Base-by-base conservation (phyloP, 2,329 filamentous ascomycete genomes). In the Orbilia quercus region DNA sequence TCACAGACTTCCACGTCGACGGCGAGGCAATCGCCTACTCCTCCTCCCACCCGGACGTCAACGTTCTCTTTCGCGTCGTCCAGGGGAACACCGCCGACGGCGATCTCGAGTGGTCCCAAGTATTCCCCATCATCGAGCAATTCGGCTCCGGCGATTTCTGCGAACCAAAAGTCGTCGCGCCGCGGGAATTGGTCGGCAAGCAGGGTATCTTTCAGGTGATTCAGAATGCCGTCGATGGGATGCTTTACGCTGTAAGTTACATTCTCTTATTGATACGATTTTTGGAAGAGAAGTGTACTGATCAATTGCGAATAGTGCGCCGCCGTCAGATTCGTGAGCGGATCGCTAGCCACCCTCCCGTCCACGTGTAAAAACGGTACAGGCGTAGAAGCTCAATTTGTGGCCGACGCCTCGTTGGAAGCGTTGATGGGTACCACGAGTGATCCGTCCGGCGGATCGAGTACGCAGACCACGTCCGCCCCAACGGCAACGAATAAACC, bases 131-230 rank as follows among this genome's bases (percentile, higher is more conserved):
- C 59, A 80, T 87, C 34, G 78, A 81, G 76, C 86, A 89, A 79
- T 84, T 79, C 62, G 85, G 86, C 14, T 80, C 84, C 1, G 86
- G 86, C 60, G 79, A 80, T 54, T 86, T 85, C 75, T 89, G 87
- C 79, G 79, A 84, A 76, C 82, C 84, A 0, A 75, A 77, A 2
- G 79, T 89, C 42, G 82, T 80, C 0, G 81, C 85, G 0, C 85
- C 85, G 0, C 79, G 80, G 23, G 81, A 80, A n/a, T 87, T 82
- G 77, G 82, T 81, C 1, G 87, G 86, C 38, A 81, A 84, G 78
- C 84, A 84, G 79, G 87, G 86, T 16, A 80, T 88, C 14, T 77
- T 89, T 2, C 80, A 83, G 45, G 79, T 88, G 28, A 83, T 85
- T 0, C 82, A 82, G 20, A 81, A 84, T 18, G 86, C 84, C 0